These are phyloP conservation scores for Stellera chamaejasme DNA, from an alignment of 345 rosid genomes.

Conservation along the genomic window DNA sequence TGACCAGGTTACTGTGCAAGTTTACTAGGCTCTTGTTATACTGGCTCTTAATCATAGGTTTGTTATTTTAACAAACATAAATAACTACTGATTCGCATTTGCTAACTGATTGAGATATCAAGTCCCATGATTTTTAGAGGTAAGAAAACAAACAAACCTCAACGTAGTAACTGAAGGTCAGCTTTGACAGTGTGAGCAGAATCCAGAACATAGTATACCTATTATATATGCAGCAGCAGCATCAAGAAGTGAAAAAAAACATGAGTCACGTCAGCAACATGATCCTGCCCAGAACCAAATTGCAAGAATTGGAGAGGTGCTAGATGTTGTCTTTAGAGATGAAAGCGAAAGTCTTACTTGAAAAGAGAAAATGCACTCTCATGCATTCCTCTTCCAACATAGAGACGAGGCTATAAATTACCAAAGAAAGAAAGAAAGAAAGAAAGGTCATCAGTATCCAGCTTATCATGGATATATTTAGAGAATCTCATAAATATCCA, in stretches of 20 bases:
- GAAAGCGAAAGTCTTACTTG: slow-evolving; percentile 30
- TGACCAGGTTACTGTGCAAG: no score
- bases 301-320: no score
- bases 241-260: slow-evolving; percentile 1
- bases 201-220: slow-evolving; percentile 65
- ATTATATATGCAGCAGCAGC: slow-evolving; percentile 19
- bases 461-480: no score
- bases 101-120: background rate
- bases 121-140: background rate
- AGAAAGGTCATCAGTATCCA: background rate
- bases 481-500: background rate
- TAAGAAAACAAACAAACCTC: slow-evolving; percentile 34
- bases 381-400: slow-evolving; percentile 58
- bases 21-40: no score
- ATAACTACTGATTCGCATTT: no score
- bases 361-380: slow-evolving; percentile 40
- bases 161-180: slow-evolving; percentile 46
- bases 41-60: no score
- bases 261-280: no score
- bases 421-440: background rate
- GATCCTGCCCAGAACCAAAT: no score
- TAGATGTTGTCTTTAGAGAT: background rate
- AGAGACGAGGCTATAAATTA: slow-evolving; percentile 43
- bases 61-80: no score
- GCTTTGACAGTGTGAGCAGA: slow-evolving; percentile 39